Conservation (phyloP, 1,284 basidiomycete species). For the Microbotryum intermedium region DNA sequence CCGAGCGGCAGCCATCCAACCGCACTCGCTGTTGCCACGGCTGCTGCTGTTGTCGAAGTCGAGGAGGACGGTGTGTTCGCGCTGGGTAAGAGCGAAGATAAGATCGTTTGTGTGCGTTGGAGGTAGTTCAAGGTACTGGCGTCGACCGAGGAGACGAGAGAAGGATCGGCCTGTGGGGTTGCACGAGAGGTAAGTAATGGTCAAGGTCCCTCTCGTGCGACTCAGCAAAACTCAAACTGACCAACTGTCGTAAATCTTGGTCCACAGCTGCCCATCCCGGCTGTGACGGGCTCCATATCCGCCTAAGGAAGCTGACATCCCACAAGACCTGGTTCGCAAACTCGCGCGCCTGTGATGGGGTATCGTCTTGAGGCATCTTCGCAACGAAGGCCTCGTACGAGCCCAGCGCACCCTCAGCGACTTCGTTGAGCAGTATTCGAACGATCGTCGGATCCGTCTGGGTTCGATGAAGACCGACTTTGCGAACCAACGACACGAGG, state of each 20-base stretch:
- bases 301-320: neutral
- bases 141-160: neutral
- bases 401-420: neutral
- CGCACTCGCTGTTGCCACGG: neutral
- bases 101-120: conserved; percentile 22
- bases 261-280: neutral
- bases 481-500: conserved; percentile 1
- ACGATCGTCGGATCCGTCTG: conserved; percentile 4
- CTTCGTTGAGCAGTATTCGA: neutral
- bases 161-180: neutral
- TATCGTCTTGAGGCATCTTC: neutral
- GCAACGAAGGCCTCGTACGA: conserved; percentile 16
- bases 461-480: conserved; percentile 9
- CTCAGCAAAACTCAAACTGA: neutral
- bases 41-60: neutral
- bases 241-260: neutral
- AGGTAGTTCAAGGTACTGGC: conserved; percentile 7
- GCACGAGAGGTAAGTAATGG: neutral
- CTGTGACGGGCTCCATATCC: neutral
- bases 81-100: conserved; percentile 7
- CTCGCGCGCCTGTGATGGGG: too few species aligned
- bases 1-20: conserved; percentile 1
- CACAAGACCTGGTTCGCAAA: too few species aligned
- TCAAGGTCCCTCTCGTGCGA: neutral
- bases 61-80: neutral